Percentiles rank a stretch among this genome's conserved stretches.
These are phyloP conservation scores for Effrenium voratum DNA, from an alignment of 73 alveolate species.

Conservation along the genomic window DNA sequence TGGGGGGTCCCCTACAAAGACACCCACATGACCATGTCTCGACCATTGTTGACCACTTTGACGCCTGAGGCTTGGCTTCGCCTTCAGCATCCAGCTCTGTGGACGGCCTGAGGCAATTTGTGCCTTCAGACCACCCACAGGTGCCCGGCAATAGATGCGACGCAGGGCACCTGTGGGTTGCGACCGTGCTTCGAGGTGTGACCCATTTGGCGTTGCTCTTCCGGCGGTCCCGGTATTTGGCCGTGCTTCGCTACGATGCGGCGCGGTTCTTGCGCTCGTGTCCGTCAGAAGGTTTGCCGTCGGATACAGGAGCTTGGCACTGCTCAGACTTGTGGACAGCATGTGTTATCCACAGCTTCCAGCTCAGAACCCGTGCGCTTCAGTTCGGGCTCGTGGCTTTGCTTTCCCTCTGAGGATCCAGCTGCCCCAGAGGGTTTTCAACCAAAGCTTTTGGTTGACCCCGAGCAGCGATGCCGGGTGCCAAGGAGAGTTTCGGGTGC, in stretches of 20 bases:
- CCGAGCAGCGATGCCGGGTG: slow-evolving; percentile 9
- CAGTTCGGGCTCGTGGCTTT: too few relatives aligned
- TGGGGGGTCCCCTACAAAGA: too few relatives aligned
- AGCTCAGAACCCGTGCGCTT: too few relatives aligned
- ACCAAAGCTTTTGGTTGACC: slow-evolving; percentile 1
- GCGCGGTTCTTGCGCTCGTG: not conserved
- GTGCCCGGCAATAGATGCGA: not conserved
- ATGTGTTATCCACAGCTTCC: too few relatives aligned
- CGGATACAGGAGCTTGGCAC: not conserved
- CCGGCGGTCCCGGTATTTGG: slow-evolving; percentile 29
- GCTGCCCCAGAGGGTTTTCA: slow-evolving; percentile 9
- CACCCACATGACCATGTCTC: not conserved
- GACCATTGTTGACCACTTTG: not conserved
- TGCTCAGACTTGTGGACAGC: not conserved
- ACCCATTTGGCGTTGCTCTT: not conserved
- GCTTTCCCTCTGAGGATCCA: too few relatives aligned
- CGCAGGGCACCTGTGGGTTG: not conserved
- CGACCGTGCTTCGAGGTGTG: too few relatives aligned
- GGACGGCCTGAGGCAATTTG: slow-evolving; percentile 6
- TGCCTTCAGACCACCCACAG: not conserved
- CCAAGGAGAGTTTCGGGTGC: not conserved
- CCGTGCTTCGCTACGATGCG: slow-evolving; percentile 6
- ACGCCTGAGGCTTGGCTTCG: slow-evolving; percentile 14
- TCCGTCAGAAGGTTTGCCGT: not conserved
- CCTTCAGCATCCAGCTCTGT: not conserved